Evolutionary conservation across 2,329 filamentous ascomycete species (phyloP).

Genomic region (Exophiala mesophila): DNA sequence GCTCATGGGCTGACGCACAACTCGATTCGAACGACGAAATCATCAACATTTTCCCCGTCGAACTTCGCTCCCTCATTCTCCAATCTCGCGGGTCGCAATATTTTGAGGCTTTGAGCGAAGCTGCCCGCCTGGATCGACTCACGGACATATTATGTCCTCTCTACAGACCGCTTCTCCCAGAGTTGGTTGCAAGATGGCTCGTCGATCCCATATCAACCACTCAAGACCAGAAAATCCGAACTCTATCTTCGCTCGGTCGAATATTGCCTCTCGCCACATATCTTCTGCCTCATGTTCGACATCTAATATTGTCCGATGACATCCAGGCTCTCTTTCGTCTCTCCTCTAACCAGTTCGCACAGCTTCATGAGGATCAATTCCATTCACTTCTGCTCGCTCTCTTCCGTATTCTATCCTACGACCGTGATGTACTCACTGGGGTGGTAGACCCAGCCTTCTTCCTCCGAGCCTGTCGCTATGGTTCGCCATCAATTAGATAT

Average conservation of each 20-base stretch:
- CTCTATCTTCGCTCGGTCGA: conserved; percentile 30
- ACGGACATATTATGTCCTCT: conserved; percentile 70
- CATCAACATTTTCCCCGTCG: conserved; percentile 60
- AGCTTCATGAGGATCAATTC: conserved; percentile 37
- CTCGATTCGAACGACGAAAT: conserved; percentile 48
- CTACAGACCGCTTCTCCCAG: conserved; percentile 71
- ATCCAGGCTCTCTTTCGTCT: not conserved
- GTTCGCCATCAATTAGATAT: conserved; percentile 62
- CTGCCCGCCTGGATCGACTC: conserved; percentile 63
- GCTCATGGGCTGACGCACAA: conserved; percentile 31
- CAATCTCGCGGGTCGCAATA: conserved; percentile 60
- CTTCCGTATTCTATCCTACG: conserved; percentile 75
- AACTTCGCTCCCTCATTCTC: conserved; percentile 64
- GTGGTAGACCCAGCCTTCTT: conserved; percentile 63
- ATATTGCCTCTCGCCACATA: conserved; percentile 23
- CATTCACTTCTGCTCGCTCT: conserved; percentile 58
- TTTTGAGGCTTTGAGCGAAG: conserved; percentile 64
- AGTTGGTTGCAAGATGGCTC: conserved; percentile 75
- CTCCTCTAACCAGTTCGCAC: conserved; percentile 6
- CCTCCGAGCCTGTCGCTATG: conserved; percentile 61
- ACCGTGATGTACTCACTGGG: conserved; percentile 62
- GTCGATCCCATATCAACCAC: conserved; percentile 32
- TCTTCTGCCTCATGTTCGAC: conserved; percentile 16
- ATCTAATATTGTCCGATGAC: conserved; percentile 6
- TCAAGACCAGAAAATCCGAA: conserved; percentile 27